Evolutionary conservation across 139 green algal species (phyloP).

Genomic region (Haematococcus sp.): DNA sequence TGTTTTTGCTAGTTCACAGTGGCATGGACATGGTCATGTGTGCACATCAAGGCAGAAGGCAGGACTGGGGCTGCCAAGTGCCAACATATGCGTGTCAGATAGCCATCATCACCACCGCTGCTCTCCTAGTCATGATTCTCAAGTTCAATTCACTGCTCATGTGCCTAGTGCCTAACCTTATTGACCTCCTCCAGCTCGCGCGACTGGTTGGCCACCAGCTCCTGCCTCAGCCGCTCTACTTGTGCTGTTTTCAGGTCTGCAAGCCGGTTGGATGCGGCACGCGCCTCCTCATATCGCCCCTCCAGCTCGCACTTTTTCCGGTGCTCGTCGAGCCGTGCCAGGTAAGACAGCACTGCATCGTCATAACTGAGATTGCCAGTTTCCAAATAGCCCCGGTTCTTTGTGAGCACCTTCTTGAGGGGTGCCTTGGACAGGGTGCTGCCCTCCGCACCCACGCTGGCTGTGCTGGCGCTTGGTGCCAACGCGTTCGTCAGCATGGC

Average conservation of each 20-base stretch:
- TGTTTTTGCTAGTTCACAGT: no score
- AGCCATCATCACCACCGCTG: no score
- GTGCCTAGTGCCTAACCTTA: no score
- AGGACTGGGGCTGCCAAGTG: no score
- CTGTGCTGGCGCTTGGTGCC: no score
- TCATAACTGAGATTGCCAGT: constrained; percentile 34
- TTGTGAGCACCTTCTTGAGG: background rate
- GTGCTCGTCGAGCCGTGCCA: constrained; percentile 46
- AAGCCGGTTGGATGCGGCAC: constrained; percentile 21
- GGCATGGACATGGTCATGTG: no score
- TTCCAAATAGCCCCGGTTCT: constrained; percentile 17
- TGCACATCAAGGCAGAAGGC: no score
- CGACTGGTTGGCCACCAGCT: constrained; percentile 20
- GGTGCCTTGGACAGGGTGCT: background rate
- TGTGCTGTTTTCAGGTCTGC: constrained; percentile 41
- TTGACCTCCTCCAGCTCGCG: constrained; percentile 40
- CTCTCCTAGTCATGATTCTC: no score
- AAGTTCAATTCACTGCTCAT: no score
- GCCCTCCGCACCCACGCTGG: no score
- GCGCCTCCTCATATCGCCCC: constrained; percentile 40
- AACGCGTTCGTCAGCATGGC: no score
- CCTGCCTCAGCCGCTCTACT: constrained; percentile 24
- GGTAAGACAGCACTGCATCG: constrained; percentile 43
- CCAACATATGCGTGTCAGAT: no score
- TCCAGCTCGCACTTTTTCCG: constrained; percentile 34